phyloP scores from a whole-genome alignment of 805 yeast species.

The Pichia ethanolica region DNA sequence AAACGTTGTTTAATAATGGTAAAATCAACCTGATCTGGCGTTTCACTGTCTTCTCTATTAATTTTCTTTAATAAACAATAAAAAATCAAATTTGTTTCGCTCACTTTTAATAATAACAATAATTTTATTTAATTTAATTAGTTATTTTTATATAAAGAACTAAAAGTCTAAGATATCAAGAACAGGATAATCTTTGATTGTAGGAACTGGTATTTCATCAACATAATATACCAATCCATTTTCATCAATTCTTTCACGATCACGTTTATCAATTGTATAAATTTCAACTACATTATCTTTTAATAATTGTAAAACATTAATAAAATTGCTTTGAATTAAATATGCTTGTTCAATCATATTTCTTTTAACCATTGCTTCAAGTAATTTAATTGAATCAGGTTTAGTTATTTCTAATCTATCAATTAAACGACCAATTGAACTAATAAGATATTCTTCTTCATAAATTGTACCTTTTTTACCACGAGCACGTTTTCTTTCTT shows the following conservation, averaged over 20 bases:
- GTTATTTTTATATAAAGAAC: too few species aligned
- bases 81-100: too few species aligned
- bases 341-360: constrained; percentile 70
- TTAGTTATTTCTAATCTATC: constrained; percentile 73
- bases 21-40: too few species aligned
- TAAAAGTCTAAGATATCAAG: constrained; percentile 53
- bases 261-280: constrained; percentile 73
- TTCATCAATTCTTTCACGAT: constrained; percentile 83
- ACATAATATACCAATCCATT: constrained; percentile 75
- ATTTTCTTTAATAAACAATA: too few species aligned
- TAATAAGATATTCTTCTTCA: constrained; percentile 90
- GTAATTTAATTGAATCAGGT: constrained; percentile 63
- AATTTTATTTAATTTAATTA: too few species aligned
- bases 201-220: constrained; percentile 70
- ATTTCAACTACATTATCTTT: constrained; percentile 65
- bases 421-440: constrained; percentile 78
- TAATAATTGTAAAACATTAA: constrained; percentile 48
- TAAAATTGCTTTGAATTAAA: constrained; percentile 64
- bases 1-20: too few species aligned
- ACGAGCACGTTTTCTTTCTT: constrained; percentile 90
- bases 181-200: constrained; percentile 54
- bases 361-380: constrained; percentile 72
- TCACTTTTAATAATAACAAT: too few species aligned
- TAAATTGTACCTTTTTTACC: constrained; percentile 97
- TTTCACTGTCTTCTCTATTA: too few species aligned